phyloP scores from a whole-genome alignment of 192 early-diverging fungal species.

The Coemansia sp. region DNA sequence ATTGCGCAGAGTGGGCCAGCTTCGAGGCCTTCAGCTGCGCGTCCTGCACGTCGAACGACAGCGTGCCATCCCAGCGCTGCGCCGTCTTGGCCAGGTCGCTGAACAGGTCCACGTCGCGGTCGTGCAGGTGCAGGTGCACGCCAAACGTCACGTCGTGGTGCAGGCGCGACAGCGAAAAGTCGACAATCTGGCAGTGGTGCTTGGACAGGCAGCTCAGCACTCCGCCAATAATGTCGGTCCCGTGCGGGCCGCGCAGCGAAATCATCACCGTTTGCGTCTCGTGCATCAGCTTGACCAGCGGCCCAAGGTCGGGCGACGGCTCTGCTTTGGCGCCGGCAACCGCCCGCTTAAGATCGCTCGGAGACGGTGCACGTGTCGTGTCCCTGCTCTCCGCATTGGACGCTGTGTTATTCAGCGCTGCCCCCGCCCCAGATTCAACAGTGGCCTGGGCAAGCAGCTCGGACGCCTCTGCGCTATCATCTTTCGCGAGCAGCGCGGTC shows the following conservation, averaged over 20 bases:
- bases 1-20: constrained; percentile 51
- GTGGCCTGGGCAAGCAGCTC: too few species aligned
- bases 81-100: constrained; percentile 72
- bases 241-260: constrained; percentile 81
- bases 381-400: neutral
- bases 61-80: constrained; percentile 80
- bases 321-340: too few species aligned
- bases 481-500: constrained; percentile 13
- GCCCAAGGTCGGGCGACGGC: constrained; percentile 54
- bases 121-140: constrained; percentile 72
- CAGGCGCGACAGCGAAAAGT: constrained; percentile 84
- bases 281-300: constrained; percentile 33
- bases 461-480: neutral
- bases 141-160: constrained; percentile 96
- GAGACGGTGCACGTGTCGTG: constrained; percentile 19
- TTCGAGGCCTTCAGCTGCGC: constrained; percentile 59
- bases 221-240: constrained; percentile 88
- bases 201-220: constrained; percentile 72
- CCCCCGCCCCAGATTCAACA: too few species aligned
- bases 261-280: constrained; percentile 74
- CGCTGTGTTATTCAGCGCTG: neutral
- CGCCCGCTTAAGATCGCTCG: constrained; percentile 10
- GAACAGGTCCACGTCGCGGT: constrained; percentile 76
- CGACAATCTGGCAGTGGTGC: constrained; percentile 75
- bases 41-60: constrained; percentile 77